Evolutionary conservation across 805 yeast species (phyloP), one percentile per base, ranked within the genome.

Genomic region (Saccharomycopsis amapae): DNA sequence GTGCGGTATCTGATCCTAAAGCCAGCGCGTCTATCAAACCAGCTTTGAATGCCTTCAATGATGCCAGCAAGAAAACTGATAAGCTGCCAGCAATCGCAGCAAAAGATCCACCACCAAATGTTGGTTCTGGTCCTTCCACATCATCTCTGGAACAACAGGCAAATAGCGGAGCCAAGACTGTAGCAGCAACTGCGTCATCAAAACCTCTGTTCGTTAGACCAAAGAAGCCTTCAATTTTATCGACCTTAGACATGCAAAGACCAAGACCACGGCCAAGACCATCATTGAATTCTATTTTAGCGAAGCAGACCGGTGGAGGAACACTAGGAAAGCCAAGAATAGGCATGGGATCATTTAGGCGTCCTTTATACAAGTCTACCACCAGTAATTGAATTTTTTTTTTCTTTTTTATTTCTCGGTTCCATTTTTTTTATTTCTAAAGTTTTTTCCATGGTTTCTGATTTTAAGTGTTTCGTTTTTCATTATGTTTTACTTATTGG

Each of bases 151-250:
- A n/a, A n/a, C n/a, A 39, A 12, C 28, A n/a, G 9, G 36, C 15
- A 15, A 36, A 17, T 19, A 3, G 42, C 23, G 5, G 32, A 39
- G 18, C n/a, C n/a, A n/a, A n/a, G n/a, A 7, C 30, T 26, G 12
- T 9, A 26, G 7, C 35, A 31, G 15, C 35, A 31, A 34, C n/a
- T 17, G 37, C 37, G 6, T 31, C 34, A 31, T 31, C 34, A 31
- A n/a, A 9, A 5, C 34, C 5, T 31, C 34, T 34, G 6, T 18
- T 18, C 7, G 7, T 12, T 18, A 34, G 22, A 5, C 22, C 23
- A 6, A 44, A 37, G 23, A 48, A 48, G 30, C 52, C 52, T n/a
- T 48, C 52, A 13, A 44, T 48, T 36, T 45, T 48, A 18, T 30
- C 46, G 12, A 24, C 46, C 3, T 45, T 48, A 26, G 52, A 41